Evolutionary conservation across 2,329 filamentous ascomycete species (phyloP), one percentile per base, ranked within the genome.

Genomic region (Colletotrichum godetiae): DNA sequence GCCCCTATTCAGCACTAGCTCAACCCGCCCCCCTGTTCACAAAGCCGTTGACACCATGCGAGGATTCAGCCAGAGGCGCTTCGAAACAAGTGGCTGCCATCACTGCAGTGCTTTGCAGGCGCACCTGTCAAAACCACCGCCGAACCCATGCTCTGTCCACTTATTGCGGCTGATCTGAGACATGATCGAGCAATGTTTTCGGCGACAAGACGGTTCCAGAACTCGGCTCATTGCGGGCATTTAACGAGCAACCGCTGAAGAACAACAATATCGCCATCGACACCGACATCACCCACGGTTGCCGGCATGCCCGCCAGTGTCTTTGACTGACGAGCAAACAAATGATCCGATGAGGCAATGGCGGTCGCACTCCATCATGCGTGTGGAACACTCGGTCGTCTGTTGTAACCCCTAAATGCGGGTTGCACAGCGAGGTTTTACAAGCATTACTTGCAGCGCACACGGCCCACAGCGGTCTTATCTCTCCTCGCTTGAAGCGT

Each of bases 1-100:
- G 66, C 29, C 46, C 60, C 66, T 55, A 60, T 60, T 49, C 35
- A 70, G 70, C 55, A 70, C 70, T 70, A 70, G 60, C 67, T 70
- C 33, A 49, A 8, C 19, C 22, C 13, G 33, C 61, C 19, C 37
- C 4, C 29, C 53, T 22, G 56, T 31, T n/a, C 55, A 60, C n/a
- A 22, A 60, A 12, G 24, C 46, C 60, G 60, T 70, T 60, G n/a
- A 59, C 5, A 31, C 29, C 46, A 70, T 73, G 67, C 60, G 35
- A 55, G 53, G 46, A 22, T 37, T 13, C 42, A 53, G 2, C 5
- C 56, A 35, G 15, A 42, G 13, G 10, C 22, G 46, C 60, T n/a
- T 59, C 19, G 13, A 13, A 35, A 19, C 15, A 52, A 24, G n/a
- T 35, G n/a, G 4, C 19, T 13, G 27, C 4, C 12, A 24, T 24